Evolutionary conservation across 2,329 filamentous ascomycete species (phyloP).

Genomic region (Fusarium nisikadoi): DNA sequence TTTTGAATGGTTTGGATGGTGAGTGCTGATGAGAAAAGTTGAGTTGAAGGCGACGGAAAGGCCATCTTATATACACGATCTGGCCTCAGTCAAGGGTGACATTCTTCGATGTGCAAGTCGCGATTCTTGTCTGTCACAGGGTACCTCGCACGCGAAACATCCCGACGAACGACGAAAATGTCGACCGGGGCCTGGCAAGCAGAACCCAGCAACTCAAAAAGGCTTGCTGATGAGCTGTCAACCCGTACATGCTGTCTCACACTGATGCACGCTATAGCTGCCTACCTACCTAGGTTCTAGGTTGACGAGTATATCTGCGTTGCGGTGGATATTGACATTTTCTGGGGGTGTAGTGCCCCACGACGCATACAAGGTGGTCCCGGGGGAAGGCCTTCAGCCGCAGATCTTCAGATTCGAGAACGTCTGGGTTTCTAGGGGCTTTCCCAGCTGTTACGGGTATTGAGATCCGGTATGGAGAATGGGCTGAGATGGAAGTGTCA

Average conservation of each 20-base stretch:
- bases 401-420: slow-evolving; percentile 23
- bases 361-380: slow-evolving; percentile 1
- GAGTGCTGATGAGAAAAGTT: slow-evolving; percentile 36
- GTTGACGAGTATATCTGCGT: slow-evolving; percentile 5
- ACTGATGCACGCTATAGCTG: slow-evolving; percentile 31
- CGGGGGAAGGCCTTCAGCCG: not conserved
- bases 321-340: slow-evolving; percentile 23
- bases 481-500: slow-evolving; percentile 19
- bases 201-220: slow-evolving; percentile 22
- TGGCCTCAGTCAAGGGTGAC: slow-evolving; percentile 5
- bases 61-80: slow-evolving; percentile 42
- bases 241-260: slow-evolving; percentile 34
- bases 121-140: slow-evolving; percentile 14
- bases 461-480: slow-evolving; percentile 27
- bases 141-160: slow-evolving; percentile 31
- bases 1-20: slow-evolving; percentile 38
- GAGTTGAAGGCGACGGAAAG: slow-evolving; percentile 20
- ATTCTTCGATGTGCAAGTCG: slow-evolving; percentile 18
- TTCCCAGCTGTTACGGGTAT: slow-evolving; percentile 16
- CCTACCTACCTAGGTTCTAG: slow-evolving; percentile 3
- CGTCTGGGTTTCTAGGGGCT: slow-evolving; percentile 19
- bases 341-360: slow-evolving; percentile 13
- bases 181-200: slow-evolving; percentile 13
- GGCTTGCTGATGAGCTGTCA: slow-evolving; percentile 39
- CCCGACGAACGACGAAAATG: slow-evolving; percentile 12